Evolutionary conservation across 371 early-diverging fungal species (phyloP), one percentile per base, ranked within the genome.

Genomic region (Thermomucor indicae-seudaticae): DNA sequence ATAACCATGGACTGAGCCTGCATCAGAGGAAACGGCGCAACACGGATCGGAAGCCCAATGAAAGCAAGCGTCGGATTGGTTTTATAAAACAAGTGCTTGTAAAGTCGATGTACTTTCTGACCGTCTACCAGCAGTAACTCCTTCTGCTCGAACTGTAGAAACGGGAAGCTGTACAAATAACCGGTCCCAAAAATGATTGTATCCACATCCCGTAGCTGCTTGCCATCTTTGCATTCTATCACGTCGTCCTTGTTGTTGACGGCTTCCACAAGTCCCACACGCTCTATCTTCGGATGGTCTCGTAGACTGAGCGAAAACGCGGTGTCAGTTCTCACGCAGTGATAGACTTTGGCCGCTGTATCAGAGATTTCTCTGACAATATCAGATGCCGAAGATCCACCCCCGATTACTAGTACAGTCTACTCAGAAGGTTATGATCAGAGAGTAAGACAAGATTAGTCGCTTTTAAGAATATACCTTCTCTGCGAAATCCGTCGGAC

Each of bases 111-210:
- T 4, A 80, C 75, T 14, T 61, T 62, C 28, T 69, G 65, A 3
- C 77, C 78, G 20, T 78, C 69, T 17, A 57, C 29, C 17, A 78
- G 57, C 38, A 73, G 39, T n/a, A n/a, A n/a, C 1, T 17, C 23
- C 17, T 51, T 49, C 25, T 55, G 29, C 23, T 63, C 58, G 29
- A 64, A 62, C 6, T 46, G 57, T 6, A 77, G 43, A 43, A 84
- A 86, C 6, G 87, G 87, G 45, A 67, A 79, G 6, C 72, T 67
- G 41, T 70, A 80, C 0, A 79, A 57, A 50, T 81, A 85, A 0
- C 84, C 87, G 0, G 87, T 86, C 14, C 79, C 82, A 48, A 79
- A 82, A 0, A 85, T 60, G 25, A 85, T 51, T 2, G 35, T 17
- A 47, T 84, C 78, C 0, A 79, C 57, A 14, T 67, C 47, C 6